A percentile compares a stretch with the other conserved stretches of the same genome.
phyloP scores from a whole-genome alignment of 768 basidiomycete species.

The Amanita rubescens region DNA sequence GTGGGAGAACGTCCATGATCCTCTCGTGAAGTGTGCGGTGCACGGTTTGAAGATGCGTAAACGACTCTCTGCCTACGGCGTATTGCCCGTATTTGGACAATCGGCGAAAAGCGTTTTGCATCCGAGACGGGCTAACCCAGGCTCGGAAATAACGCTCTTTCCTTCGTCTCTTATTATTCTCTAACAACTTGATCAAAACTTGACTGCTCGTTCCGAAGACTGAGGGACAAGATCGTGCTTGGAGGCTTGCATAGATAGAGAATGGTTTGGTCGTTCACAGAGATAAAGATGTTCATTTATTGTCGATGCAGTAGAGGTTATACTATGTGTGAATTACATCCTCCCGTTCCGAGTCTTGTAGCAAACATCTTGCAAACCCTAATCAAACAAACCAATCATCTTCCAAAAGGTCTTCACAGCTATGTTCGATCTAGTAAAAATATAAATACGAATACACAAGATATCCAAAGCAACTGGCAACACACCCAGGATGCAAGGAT shows the following conservation, averaged over 20 bases:
- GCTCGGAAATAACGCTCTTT: no score
- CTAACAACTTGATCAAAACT: no score
- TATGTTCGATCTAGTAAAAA: conserved; percentile 12
- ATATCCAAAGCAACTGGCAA: background rate
- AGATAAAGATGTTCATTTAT: background rate
- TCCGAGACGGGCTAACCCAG: no score
- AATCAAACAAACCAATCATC: conserved; percentile 10
- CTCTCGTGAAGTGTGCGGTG: conserved; percentile 53
- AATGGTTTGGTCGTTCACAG: background rate
- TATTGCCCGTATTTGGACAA: no score
- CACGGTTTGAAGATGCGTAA: conserved; percentile 55
- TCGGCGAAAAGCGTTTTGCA: no score
- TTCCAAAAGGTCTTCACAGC: conserved; percentile 10
- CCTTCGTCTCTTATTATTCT: no score
- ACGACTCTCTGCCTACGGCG: no score
- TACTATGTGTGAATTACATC: background rate
- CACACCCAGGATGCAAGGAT: conserved; percentile 13
- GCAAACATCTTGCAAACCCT: background rate
- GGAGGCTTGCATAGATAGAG: background rate
- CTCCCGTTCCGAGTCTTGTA: background rate
- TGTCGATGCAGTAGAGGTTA: background rate
- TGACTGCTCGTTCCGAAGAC: background rate
- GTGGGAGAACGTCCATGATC: conserved; percentile 41
- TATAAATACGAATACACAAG: conserved; percentile 1
- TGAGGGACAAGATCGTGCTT: background rate